Percentiles rank a stretch among this genome's conserved stretches.
Evolutionary conservation across 2,329 filamentous ascomycete species (phyloP).

Genomic region (Endoconidiophora laricicola): DNA sequence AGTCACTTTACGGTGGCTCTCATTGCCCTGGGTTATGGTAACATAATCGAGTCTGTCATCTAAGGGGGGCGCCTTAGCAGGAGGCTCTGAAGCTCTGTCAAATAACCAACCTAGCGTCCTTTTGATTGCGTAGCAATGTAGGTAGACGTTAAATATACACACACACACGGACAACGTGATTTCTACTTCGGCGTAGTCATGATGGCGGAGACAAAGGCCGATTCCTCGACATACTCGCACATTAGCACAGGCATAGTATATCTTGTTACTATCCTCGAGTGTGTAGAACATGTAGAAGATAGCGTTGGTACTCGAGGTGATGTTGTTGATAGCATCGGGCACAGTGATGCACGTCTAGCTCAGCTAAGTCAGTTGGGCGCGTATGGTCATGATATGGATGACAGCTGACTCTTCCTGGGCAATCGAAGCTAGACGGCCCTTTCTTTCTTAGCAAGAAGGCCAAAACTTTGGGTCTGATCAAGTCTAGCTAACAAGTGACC

Average conservation of each 20-base stretch:
- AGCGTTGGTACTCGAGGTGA: constrained; percentile 27
- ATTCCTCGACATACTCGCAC: constrained; percentile 25
- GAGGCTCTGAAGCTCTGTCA: no score
- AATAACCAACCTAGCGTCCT: no score
- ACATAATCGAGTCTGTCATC: no score
- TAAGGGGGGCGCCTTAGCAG: no score
- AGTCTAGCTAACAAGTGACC: no score
- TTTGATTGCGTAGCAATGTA: no score
- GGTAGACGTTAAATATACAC: no score
- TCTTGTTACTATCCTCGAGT: constrained; percentile 26
- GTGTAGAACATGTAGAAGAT: constrained; percentile 33
- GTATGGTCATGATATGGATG: constrained; percentile 28
- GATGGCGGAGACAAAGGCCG: constrained; percentile 20
- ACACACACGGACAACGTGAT: constrained; percentile 15
- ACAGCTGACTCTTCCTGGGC: constrained; percentile 41
- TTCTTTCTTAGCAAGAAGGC: constrained; percentile 22
- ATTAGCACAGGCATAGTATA: constrained; percentile 34
- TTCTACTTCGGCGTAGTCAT: constrained; percentile 24
- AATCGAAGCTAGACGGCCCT: constrained; percentile 37
- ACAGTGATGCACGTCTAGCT: constrained; percentile 27
- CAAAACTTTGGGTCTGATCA: no score
- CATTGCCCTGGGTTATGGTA: no score
- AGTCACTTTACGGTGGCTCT: no score
- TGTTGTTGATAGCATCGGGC: constrained; percentile 20
- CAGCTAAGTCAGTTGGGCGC: constrained; percentile 19